Percentiles rank a stretch among this genome's conserved stretches.
These are phyloP conservation scores for Talaromyces ruber DNA, from an alignment of 495 filamentous ascomycete species.

Conservation along the genomic window DNA sequence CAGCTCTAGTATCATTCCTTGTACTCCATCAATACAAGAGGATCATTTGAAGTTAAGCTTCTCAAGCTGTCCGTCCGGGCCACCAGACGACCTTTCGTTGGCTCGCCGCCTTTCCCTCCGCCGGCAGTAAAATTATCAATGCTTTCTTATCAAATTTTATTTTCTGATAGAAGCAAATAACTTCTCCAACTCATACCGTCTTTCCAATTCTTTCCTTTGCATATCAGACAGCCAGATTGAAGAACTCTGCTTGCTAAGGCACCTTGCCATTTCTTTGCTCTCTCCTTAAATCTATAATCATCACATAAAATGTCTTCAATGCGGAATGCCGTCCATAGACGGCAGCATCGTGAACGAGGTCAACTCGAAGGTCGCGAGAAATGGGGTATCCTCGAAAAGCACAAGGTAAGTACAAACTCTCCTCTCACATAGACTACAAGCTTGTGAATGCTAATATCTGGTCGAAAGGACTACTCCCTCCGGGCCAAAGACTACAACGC, in stretches of 20 bases:
- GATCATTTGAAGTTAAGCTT: neutral
- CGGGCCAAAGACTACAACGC: slow-evolving; percentile 80
- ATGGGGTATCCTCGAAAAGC: slow-evolving; percentile 83
- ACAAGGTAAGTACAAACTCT: slow-evolving; percentile 59
- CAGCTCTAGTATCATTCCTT: neutral
- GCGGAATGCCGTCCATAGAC: slow-evolving; percentile 68
- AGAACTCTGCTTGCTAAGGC: neutral
- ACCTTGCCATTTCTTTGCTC: neutral
- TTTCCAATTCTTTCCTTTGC: neutral
- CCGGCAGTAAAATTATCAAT: neutral
- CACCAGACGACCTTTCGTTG: neutral
- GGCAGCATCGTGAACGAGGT: slow-evolving; percentile 78
- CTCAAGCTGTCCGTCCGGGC: neutral
- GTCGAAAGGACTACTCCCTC: slow-evolving; percentile 72
- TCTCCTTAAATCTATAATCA: neutral
- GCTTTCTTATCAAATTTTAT: neutral
- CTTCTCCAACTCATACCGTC: neutral
- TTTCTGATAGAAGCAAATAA: neutral
- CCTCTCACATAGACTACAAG: neutral
- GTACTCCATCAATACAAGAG: neutral
- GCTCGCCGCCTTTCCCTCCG: neutral
- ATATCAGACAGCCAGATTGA: neutral
- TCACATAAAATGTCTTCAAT: slow-evolving; percentile 64
- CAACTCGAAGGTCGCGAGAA: slow-evolving; percentile 74
- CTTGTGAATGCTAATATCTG: neutral